phyloP scores from a whole-genome alignment of 1,284 basidiomycete genomes.

The Pseudozyma hubeiensis region DNA sequence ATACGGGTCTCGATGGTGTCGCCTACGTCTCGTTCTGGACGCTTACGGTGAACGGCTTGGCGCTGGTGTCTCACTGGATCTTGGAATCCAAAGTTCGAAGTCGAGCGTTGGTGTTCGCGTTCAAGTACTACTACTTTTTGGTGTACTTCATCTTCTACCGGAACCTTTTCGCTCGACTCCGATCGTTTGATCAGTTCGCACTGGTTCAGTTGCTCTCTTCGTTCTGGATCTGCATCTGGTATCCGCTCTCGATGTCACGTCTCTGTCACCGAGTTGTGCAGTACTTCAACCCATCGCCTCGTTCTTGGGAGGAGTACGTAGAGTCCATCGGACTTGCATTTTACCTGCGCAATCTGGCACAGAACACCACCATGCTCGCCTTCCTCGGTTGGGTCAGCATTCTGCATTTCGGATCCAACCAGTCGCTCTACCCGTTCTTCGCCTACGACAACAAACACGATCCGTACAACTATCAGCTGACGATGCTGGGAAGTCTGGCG shows the following conservation, averaged over 20 bases:
- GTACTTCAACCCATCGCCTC: conserved; percentile 70
- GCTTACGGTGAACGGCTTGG: conserved; percentile 72
- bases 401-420: conserved; percentile 73
- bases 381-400: conserved; percentile 71
- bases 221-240: conserved; percentile 72
- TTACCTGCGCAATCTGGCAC: conserved; percentile 73
- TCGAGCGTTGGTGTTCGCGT: conserved; percentile 73
- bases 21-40: conserved; percentile 74
- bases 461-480: conserved; percentile 74
- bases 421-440: conserved; percentile 74
- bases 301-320: conserved; percentile 72
- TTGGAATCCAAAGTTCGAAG: conserved; percentile 72
- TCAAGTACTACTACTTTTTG: conserved; percentile 70
- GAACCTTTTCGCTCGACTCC: conserved; percentile 69
- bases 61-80: conserved; percentile 71
- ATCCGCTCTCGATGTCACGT: conserved; percentile 73
- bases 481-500: conserved; percentile 72
- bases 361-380: conserved; percentile 72
- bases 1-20: conserved; percentile 73
- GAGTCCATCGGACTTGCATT: conserved; percentile 71
- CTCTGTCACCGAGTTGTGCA: conserved; percentile 70
- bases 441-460: conserved; percentile 72
- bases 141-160: conserved; percentile 70
- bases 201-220: conserved; percentile 73
- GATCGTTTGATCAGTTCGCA: conserved; percentile 70